These are phyloP conservation scores for Polytrichum commune DNA, from an alignment of 225 moss, liverwort and hornwort genomes.

Conservation along the genomic window DNA sequence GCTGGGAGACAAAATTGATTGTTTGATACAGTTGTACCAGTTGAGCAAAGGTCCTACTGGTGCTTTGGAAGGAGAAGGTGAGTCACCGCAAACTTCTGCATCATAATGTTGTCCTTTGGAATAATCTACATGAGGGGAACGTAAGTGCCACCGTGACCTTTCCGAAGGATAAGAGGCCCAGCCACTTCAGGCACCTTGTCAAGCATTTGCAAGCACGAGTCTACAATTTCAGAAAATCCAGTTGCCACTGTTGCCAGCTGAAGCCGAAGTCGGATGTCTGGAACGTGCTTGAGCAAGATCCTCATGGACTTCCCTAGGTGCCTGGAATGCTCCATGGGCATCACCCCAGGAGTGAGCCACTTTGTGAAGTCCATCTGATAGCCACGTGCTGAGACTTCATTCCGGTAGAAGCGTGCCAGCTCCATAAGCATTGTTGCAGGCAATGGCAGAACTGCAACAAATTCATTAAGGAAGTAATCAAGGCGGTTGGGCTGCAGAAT, in stretches of 20 bases:
- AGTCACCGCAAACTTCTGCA: no score
- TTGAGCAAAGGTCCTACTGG: no score
- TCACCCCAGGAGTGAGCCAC: slow-evolving; percentile 59
- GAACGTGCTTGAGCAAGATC: slow-evolving; percentile 54
- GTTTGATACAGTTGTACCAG: no score
- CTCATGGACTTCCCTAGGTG: slow-evolving; percentile 59
- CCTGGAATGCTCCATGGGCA: slow-evolving; percentile 38
- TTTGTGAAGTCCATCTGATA: slow-evolving; percentile 61
- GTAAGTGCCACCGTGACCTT: slow-evolving; percentile 72
- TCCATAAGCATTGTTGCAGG: slow-evolving; percentile 66
- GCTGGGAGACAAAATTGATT: no score
- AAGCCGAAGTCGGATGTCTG: slow-evolving; percentile 54
- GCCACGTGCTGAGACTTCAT: slow-evolving; percentile 57
- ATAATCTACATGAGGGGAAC: slow-evolving; percentile 62
- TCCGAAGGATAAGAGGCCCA: slow-evolving; percentile 68
- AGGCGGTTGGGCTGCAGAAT: slow-evolving; percentile 47
- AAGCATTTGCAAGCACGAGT: slow-evolving; percentile 45
- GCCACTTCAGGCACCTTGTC: slow-evolving; percentile 61
- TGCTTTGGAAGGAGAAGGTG: no score
- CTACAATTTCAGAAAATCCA: slow-evolving; percentile 62
- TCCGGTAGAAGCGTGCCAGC: slow-evolving; percentile 61
- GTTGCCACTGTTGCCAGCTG: slow-evolving; percentile 67
- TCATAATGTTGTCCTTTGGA: no score
- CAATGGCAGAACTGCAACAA: slow-evolving; percentile 56
- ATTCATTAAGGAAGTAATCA: slow-evolving; percentile 60